Conservation (phyloP, 1,284 basidiomycete species). For the Tilletia caries region DNA sequence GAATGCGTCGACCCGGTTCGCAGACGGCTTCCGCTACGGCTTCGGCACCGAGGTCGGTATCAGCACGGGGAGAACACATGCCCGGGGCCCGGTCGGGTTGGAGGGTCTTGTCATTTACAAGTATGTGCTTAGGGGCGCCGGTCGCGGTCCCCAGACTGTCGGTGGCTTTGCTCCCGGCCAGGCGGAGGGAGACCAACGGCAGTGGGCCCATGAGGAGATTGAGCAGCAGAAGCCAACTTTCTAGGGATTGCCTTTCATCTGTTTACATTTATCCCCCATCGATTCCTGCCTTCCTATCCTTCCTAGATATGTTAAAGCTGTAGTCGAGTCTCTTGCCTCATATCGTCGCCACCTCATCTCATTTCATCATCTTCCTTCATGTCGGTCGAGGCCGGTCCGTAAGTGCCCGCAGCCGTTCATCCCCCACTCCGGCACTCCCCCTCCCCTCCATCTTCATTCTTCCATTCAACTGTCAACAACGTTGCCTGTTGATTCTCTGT, state of each 20-base stretch:
- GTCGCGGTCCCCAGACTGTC: constrained; percentile 23
- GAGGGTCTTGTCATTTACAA: constrained; percentile 64
- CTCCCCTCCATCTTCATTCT: too few relatives aligned
- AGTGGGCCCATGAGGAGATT: constrained; percentile 7
- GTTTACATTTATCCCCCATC: neutral
- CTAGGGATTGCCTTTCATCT: too few relatives aligned
- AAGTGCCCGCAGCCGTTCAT: too few relatives aligned
- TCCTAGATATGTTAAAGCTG: too few relatives aligned
- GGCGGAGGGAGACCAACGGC: neutral
- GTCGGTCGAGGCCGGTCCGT: too few relatives aligned
- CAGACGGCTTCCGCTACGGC: constrained; percentile 94
- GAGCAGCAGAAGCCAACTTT: constrained; percentile 5
- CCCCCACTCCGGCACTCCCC: too few relatives aligned
- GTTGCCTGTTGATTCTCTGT: too few relatives aligned
- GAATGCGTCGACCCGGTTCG: constrained; percentile 91
- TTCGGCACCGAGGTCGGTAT: constrained; percentile 98
- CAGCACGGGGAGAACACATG: constrained; percentile 92
- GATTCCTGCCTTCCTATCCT: too few relatives aligned
- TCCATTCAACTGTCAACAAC: too few relatives aligned
- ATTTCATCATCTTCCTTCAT: too few relatives aligned
- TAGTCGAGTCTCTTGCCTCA: too few relatives aligned
- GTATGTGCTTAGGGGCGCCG: constrained; percentile 34
- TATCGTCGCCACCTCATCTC: too few relatives aligned
- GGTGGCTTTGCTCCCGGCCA: constrained; percentile 18
- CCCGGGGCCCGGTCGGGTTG: constrained; percentile 90